Conservation (phyloP, 495 filamentous ascomycete genomes). For the Aspergillus sclerotiicarbonarius region DNA sequence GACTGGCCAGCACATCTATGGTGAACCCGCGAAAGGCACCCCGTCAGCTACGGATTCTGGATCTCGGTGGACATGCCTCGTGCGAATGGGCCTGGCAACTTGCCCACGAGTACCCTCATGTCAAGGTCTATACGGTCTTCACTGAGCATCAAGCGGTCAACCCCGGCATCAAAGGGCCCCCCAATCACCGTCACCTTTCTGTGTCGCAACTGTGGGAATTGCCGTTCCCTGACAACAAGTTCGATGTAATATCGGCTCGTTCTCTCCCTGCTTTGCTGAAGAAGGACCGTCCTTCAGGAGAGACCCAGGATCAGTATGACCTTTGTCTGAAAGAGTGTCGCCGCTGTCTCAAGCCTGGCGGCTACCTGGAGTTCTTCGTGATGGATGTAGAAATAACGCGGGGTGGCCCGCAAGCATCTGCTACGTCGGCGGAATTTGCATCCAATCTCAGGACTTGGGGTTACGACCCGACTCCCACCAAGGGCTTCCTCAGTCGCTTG, state of each 20-base stretch:
- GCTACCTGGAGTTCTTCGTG: conserved; percentile 84
- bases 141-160: conserved; percentile 68
- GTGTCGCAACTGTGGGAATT: conserved; percentile 73
- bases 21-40: conserved; percentile 17
- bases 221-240: conserved; percentile 84
- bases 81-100: conserved; percentile 97
- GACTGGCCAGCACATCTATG: conserved; percentile 35
- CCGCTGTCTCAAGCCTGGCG: conserved; percentile 88
- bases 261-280: conserved; percentile 80
- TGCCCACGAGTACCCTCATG: conserved; percentile 76
- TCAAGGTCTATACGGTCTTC: conserved; percentile 81
- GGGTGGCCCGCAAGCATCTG: conserved; percentile 70
- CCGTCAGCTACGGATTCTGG: conserved; percentile 62
- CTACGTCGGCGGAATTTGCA: conserved; percentile 83
- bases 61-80: conserved; percentile 79
- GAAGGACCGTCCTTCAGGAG: conserved; percentile 48
- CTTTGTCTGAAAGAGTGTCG: conserved; percentile 79
- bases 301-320: conserved; percentile 81
- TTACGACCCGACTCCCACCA: conserved; percentile 83
- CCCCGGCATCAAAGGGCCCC: conserved; percentile 70
- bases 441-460: conserved; percentile 83
- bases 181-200: conserved; percentile 79
- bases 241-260: conserved; percentile 91
- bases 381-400: conserved; percentile 87
- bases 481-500: conserved; percentile 73